phyloP scores from a whole-genome alignment of 345 rosid species.

The Salix dunnii region DNA sequence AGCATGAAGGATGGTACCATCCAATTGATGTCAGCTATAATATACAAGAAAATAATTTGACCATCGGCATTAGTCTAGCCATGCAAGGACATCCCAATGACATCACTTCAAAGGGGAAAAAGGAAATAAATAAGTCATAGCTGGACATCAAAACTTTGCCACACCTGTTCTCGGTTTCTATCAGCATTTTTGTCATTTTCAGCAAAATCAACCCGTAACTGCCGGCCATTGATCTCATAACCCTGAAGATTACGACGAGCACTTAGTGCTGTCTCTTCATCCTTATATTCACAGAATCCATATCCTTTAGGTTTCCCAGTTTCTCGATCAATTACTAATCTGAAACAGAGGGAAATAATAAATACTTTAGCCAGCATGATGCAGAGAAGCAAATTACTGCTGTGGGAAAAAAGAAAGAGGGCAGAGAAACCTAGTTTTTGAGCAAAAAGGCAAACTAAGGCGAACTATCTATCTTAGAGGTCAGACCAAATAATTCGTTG shows the following conservation, averaged over 20 bases:
- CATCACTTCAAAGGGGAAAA: not conserved
- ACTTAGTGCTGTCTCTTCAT: slow-evolving; percentile 95
- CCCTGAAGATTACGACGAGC: slow-evolving; percentile 99
- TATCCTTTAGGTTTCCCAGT: slow-evolving; percentile 99
- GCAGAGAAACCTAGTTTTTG: not conserved
- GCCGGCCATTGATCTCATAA: slow-evolving; percentile 90
- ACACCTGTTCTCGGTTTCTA: slow-evolving; percentile 72
- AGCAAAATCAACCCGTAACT: slow-evolving; percentile 94
- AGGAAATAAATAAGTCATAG: not conserved
- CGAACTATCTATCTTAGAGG: not conserved
- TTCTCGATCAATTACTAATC: slow-evolving; percentile 92
- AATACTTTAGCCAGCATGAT: not conserved
- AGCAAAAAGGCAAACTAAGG: not conserved
- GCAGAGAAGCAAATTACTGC: not conserved
- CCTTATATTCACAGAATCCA: slow-evolving; percentile 97
- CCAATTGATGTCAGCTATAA: not conserved
- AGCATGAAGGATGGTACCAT: not conserved
- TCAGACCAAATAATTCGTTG: not conserved
- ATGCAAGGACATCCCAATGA: not conserved
- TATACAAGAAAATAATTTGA: not conserved
- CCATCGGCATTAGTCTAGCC: not conserved
- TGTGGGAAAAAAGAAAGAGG: not conserved
- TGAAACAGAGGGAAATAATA: slow-evolving; percentile 33
- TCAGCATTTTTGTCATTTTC: slow-evolving; percentile 95
- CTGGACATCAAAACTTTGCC: not conserved